phyloP scores from a whole-genome alignment of 1,139 yeast genomes.

The Geotrichum phurueaensis region DNA sequence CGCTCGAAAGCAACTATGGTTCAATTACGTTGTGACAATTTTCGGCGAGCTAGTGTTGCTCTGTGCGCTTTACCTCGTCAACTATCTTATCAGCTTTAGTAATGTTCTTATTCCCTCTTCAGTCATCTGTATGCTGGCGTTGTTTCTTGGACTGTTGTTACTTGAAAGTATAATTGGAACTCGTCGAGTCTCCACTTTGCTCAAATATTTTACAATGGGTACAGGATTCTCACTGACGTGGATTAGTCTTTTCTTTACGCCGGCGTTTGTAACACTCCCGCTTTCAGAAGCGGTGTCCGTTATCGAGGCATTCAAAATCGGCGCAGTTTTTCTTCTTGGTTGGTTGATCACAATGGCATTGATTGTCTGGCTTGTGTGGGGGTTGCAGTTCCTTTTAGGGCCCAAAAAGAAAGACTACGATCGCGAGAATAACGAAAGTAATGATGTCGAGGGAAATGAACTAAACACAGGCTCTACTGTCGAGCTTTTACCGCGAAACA shows the following conservation, averaged over 20 bases:
- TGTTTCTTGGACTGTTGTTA: constrained; percentile 46
- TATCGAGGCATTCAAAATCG: constrained; percentile 65
- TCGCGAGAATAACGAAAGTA: background rate
- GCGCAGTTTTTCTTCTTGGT: constrained; percentile 66
- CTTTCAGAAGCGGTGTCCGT: constrained; percentile 57
- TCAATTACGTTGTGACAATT: constrained; percentile 8
- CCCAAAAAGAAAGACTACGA: constrained; percentile 29
- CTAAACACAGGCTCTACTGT: background rate
- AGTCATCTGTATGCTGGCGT: constrained; percentile 66
- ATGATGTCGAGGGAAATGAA: background rate
- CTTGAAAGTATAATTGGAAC: constrained; percentile 36
- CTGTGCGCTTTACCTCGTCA: constrained; percentile 56
- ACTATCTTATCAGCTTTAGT: constrained; percentile 47
- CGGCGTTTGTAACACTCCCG: constrained; percentile 68
- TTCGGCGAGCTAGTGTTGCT: constrained; percentile 29
- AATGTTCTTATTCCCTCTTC: constrained; percentile 65
- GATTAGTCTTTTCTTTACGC: constrained; percentile 75
- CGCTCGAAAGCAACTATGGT: constrained; percentile 8
- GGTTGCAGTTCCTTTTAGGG: constrained; percentile 38
- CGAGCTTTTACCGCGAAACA: constrained; percentile 1
- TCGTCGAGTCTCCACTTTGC: constrained; percentile 40
- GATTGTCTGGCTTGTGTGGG: constrained; percentile 44
- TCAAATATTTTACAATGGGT: constrained; percentile 51
- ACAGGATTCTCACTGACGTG: constrained; percentile 66
- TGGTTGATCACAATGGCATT: constrained; percentile 48